Percentiles rank a stretch among this genome's conserved stretches.
phyloP scores from a whole-genome alignment of 768 basidiomycete species.

The Collybiopsis confluens region DNA sequence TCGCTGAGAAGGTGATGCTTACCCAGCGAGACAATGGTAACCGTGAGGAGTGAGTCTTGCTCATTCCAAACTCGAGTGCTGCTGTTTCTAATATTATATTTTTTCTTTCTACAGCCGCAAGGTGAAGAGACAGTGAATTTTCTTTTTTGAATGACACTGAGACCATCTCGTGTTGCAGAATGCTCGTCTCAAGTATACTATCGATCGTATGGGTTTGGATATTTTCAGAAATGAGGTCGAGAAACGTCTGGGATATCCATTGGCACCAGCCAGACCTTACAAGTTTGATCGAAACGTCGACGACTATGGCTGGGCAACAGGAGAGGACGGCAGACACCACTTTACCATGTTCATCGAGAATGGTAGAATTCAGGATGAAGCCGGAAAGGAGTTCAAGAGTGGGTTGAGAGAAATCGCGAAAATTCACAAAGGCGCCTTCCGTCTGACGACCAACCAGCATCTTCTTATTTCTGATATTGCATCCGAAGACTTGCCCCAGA shows the following conservation, averaged over 20 bases:
- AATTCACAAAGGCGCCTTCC: conserved; percentile 90
- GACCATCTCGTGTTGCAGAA: conserved; percentile 40
- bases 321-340: conserved; percentile 84
- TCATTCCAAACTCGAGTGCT: background rate
- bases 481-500: conserved; percentile 64
- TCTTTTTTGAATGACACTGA: background rate
- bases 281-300: conserved; percentile 88
- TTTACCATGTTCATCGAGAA: conserved; percentile 97
- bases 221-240: conserved; percentile 89
- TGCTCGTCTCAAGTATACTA: conserved; percentile 92
- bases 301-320: conserved; percentile 90
- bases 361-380: conserved; percentile 94
- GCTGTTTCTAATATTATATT: conserved; percentile 6
- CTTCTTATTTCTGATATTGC: conserved; percentile 81
- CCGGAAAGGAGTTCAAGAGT: conserved; percentile 86
- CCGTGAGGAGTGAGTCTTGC: conserved; percentile 72
- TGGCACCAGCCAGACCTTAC: conserved; percentile 72
- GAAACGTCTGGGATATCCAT: conserved; percentile 73
- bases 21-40: conserved; percentile 96
- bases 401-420: conserved; percentile 91
- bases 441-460: conserved; percentile 95
- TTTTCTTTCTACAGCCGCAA: conserved; percentile 43
- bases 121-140: conserved; percentile 22
- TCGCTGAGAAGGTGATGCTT: conserved; percentile 92
- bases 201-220: conserved; percentile 91